Evolutionary conservation across 2,329 filamentous ascomycete genomes (phyloP).

Genomic region (Fusarium sterilihyphosum): DNA sequence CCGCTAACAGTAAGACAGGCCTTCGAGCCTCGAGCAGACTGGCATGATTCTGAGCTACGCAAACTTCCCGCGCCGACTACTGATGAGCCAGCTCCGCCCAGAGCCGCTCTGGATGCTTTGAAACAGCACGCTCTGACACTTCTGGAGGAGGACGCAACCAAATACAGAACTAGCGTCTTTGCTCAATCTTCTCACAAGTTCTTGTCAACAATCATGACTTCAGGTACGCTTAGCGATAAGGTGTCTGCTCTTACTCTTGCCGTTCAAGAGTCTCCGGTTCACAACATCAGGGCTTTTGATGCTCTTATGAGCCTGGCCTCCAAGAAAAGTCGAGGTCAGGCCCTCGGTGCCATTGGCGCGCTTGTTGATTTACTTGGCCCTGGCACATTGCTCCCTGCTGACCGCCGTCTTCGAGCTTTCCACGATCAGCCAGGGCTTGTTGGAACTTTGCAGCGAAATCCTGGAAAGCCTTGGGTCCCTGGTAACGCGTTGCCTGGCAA

Average conservation of each 20-base stretch:
- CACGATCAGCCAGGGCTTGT: conserved; percentile 80
- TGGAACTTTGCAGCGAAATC: conserved; percentile 72
- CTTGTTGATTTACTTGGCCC: conserved; percentile 94
- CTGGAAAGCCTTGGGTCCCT: conserved; percentile 68
- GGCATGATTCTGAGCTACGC: conserved; percentile 60
- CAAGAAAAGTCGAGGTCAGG: conserved; percentile 93
- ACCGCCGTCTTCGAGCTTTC: conserved; percentile 85
- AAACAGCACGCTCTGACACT: conserved; percentile 78
- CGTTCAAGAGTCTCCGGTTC: conserved; percentile 94
- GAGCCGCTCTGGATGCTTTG: conserved; percentile 59
- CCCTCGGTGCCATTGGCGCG: conserved; percentile 90
- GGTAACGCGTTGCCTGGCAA: conserved; percentile 78
- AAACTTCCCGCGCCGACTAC: conserved; percentile 55
- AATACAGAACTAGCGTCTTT: conserved; percentile 78
- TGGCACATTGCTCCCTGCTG: conserved; percentile 82
- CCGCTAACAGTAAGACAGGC: conserved; percentile 56
- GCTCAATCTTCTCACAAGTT: conserved; percentile 93
- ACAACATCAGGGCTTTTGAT: conserved; percentile 91
- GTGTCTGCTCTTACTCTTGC: conserved; percentile 94
- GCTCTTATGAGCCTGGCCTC: conserved; percentile 83
- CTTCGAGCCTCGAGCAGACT: conserved; percentile 67
- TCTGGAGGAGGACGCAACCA: conserved; percentile 79
- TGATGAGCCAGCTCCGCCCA: conserved; percentile 57
- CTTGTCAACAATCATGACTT: conserved; percentile 95
- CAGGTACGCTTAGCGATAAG: conserved; percentile 95